Evolutionary conservation across 495 filamentous ascomycete species (phyloP), one percentile per base, ranked within the genome.

Genomic region (Sporormia fimetaria): DNA sequence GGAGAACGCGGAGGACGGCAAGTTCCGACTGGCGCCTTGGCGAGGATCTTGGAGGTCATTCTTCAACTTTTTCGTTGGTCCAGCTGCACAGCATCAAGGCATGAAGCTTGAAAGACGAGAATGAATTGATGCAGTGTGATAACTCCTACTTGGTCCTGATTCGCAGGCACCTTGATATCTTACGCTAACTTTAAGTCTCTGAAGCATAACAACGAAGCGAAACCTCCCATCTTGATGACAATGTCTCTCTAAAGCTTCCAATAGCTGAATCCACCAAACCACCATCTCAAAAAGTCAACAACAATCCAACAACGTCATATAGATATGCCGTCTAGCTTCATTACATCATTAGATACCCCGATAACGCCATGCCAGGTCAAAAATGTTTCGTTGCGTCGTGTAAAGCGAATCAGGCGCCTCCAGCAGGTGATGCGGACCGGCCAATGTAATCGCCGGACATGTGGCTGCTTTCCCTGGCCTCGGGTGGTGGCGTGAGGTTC

Each of bases 401-500:
- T 16, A 42, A 24, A 37, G n/a, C 26, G 21, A 24, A 27, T 40
- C 21, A 21, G 21, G 21, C 35, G 30, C 47, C 24, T 9, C 29
- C 20, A 3, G 23, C 22, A 20, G 50, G 40, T 6, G 45, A 38
- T 6, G 24, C 29, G 8, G 51, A 49, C 21, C 45, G 36, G n/a
- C 51, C 51, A 32, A 54, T 29, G 24, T 50, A 54, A 33, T 54
- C 51, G 15, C 45, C 51, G 23, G 42, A 47, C 9, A 37, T 26
- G 15, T 42, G 44, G 26, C 30, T 46, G 7, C 22, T 4, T 16
- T 46, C 40, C 17, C 45, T 21, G 4, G 51, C 38, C 29, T 45
- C 40, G 0, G 51, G 31, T 6, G 55, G 55, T 7, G 58, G 60
- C 17, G 58, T 62, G 6, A 64, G 33, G 46, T 29, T 47, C 58